These are phyloP conservation scores for Quercus glauca DNA, from an alignment of 306 rosid species.

Conservation along the genomic window DNA sequence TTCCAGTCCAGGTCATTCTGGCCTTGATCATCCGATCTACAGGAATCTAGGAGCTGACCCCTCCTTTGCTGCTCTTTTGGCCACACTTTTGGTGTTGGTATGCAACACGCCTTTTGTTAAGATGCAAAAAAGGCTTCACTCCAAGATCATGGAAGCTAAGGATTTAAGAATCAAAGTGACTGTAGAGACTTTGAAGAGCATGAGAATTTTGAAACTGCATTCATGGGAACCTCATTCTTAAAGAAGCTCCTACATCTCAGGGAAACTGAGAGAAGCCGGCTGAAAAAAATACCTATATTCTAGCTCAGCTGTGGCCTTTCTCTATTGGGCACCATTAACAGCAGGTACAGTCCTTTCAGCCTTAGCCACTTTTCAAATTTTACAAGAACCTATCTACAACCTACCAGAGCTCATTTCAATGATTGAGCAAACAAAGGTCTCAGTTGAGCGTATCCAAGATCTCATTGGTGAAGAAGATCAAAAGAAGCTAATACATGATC, in stretches of 20 bases:
- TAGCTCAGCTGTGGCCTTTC: too few species aligned
- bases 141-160: slow-evolving; percentile 8
- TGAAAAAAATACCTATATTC: too few species aligned
- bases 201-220: too few species aligned
- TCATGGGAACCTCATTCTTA: too few species aligned
- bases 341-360: slow-evolving; percentile 13
- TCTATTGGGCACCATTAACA: slow-evolving; percentile 18
- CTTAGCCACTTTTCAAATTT: slow-evolving; percentile 42
- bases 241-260: too few species aligned
- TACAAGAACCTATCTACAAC: slow-evolving; percentile 54
- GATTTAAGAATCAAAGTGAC: too few species aligned
- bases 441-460: slow-evolving; percentile 30
- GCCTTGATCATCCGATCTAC: slow-evolving; percentile 68
- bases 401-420: slow-evolving; percentile 53
- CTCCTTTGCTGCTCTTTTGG: slow-evolving; percentile 37
- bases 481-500: slow-evolving; percentile 15
- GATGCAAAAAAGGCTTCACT: slow-evolving; percentile 36
- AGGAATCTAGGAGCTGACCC: slow-evolving; percentile 62
- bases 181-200: too few species aligned
- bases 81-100: slow-evolving; percentile 28
- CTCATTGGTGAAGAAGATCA: slow-evolving; percentile 37
- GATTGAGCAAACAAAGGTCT: slow-evolving; percentile 7
- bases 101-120: slow-evolving; percentile 19
- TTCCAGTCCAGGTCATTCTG: slow-evolving; percentile 73
- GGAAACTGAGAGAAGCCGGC: too few species aligned